These are phyloP conservation scores for Gaultheria prostrata DNA, from an alignment of 148 eudicot species.

Conservation along the genomic window DNA sequence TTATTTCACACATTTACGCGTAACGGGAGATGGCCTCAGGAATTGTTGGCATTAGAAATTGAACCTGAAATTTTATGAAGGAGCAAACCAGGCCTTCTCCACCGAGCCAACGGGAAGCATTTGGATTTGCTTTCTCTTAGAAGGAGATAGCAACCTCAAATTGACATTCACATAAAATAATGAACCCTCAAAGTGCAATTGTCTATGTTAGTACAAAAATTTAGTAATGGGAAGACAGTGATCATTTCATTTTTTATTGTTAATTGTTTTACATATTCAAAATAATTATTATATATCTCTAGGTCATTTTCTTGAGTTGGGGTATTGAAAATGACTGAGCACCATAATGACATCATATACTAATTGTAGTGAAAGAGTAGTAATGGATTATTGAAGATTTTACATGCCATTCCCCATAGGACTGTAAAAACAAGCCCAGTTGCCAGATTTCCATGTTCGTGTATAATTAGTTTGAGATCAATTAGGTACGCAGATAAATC, in stretches of 20 bases:
- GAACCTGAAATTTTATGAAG: no score
- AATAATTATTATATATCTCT: not conserved
- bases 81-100: no score
- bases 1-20: no score
- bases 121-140: not conserved
- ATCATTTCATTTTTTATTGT: not conserved
- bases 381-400: no score
- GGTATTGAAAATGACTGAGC: constrained; percentile 9
- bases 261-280: not conserved
- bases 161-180: not conserved
- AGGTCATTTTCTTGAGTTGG: not conserved
- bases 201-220: not conserved
- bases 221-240: not conserved
- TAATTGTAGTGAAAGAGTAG: no score
- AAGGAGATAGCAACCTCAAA: not conserved
- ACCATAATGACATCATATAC: not conserved
- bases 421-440: no score
- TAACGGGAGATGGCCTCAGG: no score
- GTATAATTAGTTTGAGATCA: no score
- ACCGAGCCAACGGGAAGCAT: not conserved
- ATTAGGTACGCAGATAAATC: no score
- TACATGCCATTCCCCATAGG: no score
- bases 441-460: no score
- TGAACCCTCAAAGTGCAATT: not conserved
- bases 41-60: no score